phyloP scores from a whole-genome alignment of 305 asterid genomes.

The Salvia sclarea region DNA sequence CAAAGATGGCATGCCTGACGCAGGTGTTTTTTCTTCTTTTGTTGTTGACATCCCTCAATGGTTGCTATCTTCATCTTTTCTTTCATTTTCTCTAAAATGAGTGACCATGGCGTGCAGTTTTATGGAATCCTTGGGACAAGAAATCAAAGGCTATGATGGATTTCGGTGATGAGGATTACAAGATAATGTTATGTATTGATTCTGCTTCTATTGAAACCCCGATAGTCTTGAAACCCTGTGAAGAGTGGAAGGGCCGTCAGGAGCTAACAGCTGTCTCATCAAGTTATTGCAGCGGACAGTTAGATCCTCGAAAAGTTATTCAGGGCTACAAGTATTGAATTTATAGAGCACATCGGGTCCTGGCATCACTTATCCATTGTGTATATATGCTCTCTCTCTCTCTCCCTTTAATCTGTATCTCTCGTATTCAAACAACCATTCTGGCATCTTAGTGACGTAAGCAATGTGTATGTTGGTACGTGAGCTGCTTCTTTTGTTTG shows the following conservation, averaged over 20 bases:
- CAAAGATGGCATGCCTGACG: constrained; percentile 89
- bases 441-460: constrained; percentile 25
- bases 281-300: constrained; percentile 89
- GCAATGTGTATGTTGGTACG: constrained; percentile 30
- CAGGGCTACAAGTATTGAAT: constrained; percentile 52
- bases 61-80: constrained; percentile 19
- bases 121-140: constrained; percentile 98
- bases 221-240: constrained; percentile 63
- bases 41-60: constrained; percentile 16
- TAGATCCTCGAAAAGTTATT: constrained; percentile 74
- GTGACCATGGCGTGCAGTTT: constrained; percentile 46
- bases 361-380: constrained; percentile 27
- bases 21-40: constrained; percentile 56
- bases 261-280: constrained; percentile 76
- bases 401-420: not conserved
- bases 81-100: constrained; percentile 27
- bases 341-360: constrained; percentile 41
- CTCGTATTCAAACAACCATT: constrained; percentile 26
- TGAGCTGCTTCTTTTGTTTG: constrained; percentile 16
- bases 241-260: constrained; percentile 92
- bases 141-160: constrained; percentile 73
- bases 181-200: constrained; percentile 71
- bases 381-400: constrained; percentile 35
- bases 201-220: constrained; percentile 77
- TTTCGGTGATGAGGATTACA: constrained; percentile 78